Percentiles rank a stretch among this genome's conserved stretches.
Evolutionary conservation across 129 eudicot species (phyloP).

Genomic region (Arctium lappa): DNA sequence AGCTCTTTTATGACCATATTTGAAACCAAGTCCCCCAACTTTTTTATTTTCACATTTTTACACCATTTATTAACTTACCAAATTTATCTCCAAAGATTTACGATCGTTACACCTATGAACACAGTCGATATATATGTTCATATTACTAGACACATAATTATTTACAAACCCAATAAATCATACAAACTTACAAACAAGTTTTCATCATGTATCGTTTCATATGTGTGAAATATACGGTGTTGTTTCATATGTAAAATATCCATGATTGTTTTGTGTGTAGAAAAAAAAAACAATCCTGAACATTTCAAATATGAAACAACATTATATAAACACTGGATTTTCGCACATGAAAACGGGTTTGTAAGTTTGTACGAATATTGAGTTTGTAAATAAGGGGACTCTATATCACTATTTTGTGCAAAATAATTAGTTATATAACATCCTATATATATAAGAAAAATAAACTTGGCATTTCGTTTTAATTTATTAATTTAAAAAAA

Average conservation of each 20-base stretch:
- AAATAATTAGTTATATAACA: conserved; percentile 4
- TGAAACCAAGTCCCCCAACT: too few relatives aligned
- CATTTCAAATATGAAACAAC: neutral
- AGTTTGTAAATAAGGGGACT: neutral
- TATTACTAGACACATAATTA: neutral
- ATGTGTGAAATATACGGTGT: too few relatives aligned
- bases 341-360: too few relatives aligned
- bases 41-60: too few relatives aligned
- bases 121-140: neutral
- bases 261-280: neutral
- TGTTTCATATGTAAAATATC: neutral
- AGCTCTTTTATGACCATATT: too few relatives aligned
- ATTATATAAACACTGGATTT: too few relatives aligned
- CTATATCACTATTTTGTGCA: neutral
- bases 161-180: too few relatives aligned
- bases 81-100: too few relatives aligned
- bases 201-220: too few relatives aligned
- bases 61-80: too few relatives aligned
- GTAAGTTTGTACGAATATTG: too few relatives aligned
- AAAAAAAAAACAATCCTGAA: too few relatives aligned
- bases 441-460: neutral
- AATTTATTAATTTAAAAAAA: neutral
- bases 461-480: neutral
- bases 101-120: neutral
- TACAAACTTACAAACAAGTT: neutral